Conservation (phyloP, 345 rosid species). For the Gossypium turneri region DNA sequence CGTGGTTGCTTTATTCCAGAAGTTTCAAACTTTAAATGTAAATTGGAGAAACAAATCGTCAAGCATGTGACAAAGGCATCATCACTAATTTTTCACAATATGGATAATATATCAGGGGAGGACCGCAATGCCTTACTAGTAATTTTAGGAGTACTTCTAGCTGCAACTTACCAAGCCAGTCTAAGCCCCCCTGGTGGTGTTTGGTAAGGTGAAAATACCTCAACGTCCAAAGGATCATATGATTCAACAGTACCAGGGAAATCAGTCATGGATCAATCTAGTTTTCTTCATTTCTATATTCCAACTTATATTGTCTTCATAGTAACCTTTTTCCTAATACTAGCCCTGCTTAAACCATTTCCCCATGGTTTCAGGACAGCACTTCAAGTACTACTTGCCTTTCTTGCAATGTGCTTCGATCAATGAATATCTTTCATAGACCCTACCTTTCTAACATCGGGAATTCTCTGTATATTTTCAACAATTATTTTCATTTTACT, state of each 20-base stretch:
- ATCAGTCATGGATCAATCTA: neutral
- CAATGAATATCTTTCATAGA: neutral
- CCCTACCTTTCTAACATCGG: neutral
- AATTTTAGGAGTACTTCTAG: neutral
- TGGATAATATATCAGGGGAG: neutral
- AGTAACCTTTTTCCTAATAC: neutral
- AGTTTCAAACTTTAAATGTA: neutral
- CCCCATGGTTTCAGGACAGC: neutral
- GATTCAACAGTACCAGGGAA: neutral
- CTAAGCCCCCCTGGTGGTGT: slow-evolving; percentile 5
- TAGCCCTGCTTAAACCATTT: neutral
- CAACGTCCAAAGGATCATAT: neutral
- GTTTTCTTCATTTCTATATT: neutral
- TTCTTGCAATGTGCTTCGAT: neutral
- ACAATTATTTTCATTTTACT: neutral
- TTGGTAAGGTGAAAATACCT: neutral
- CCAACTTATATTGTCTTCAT: neutral
- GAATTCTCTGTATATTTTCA: neutral
- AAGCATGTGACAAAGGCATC: neutral
- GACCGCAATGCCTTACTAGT: slow-evolving; percentile 2
- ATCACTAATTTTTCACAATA: neutral
- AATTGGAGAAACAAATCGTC: neutral
- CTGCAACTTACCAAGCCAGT: neutral
- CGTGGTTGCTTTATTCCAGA: neutral
- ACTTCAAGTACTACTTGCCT: neutral